These are phyloP conservation scores for Sanghuangporus weigelae DNA, from an alignment of 1,284 basidiomycete genomes.

Conservation along the genomic window DNA sequence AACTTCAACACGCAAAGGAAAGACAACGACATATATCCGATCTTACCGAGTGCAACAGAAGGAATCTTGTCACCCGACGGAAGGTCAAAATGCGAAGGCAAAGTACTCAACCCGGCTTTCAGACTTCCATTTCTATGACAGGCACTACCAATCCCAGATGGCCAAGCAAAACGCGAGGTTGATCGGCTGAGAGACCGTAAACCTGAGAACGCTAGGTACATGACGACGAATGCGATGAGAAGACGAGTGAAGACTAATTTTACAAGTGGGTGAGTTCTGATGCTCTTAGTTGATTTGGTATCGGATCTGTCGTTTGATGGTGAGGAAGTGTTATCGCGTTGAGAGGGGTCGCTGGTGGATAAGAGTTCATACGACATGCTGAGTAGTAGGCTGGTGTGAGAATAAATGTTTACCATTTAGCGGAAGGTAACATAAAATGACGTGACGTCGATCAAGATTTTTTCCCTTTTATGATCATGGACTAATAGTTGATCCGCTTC, in stretches of 20 bases:
- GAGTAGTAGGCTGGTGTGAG: not conserved
- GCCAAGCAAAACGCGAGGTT: constrained; percentile 22
- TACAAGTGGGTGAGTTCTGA: not conserved
- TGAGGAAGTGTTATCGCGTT: not conserved
- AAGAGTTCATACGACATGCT: not conserved
- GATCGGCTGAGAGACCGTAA: constrained; percentile 16
- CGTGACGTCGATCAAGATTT: not conserved
- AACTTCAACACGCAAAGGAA: not conserved
- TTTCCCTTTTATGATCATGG: too few species aligned
- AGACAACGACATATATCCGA: not conserved
- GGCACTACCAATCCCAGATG: constrained; percentile 9
- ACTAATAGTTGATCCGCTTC: too few species aligned
- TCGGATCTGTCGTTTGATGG: not conserved
- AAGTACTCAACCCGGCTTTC: constrained; percentile 4
- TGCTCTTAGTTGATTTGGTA: not conserved
- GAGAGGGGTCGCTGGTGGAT: not conserved
- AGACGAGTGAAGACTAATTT: not conserved
- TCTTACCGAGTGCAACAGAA: constrained; percentile 50
- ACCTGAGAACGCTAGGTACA: constrained; percentile 9
- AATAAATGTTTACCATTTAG: not conserved
- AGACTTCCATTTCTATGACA: constrained; percentile 24
- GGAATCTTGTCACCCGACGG: constrained; percentile 61
- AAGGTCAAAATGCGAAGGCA: constrained; percentile 48
- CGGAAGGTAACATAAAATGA: not conserved
- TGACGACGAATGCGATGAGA: not conserved